Conservation (phyloP, 1,284 basidiomycete genomes). For the Boletellus sp. region DNA sequence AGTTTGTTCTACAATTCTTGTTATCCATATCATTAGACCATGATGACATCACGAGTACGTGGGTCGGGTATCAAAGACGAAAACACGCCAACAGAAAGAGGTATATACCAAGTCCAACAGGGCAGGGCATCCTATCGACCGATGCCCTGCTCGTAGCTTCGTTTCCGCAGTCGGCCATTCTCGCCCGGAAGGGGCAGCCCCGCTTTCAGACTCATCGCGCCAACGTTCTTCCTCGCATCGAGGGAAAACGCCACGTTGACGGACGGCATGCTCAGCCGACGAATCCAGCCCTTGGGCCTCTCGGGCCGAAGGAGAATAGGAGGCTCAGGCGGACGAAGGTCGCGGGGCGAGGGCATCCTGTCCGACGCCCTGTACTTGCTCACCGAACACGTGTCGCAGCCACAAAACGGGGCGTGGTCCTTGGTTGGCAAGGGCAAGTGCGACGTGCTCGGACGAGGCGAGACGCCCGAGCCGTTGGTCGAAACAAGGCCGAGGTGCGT, state of each 20-base stretch:
- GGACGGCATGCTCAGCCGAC: slow-evolving; percentile 71
- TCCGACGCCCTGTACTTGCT: slow-evolving; percentile 42
- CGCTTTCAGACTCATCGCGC: slow-evolving; percentile 35
- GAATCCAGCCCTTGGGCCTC: slow-evolving; percentile 70
- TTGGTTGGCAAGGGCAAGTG: slow-evolving; percentile 28
- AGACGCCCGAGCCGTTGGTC: slow-evolving; percentile 16
- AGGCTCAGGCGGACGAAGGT: slow-evolving; percentile 41
- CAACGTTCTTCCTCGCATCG: slow-evolving; percentile 45
- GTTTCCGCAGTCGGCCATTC: slow-evolving; percentile 40
- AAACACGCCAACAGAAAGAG: background rate
- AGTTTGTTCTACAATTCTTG: no score
- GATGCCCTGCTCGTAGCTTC: slow-evolving; percentile 44
- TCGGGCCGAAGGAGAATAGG: slow-evolving; percentile 45
- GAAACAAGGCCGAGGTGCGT: slow-evolving; percentile 43
- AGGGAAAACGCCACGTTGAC: slow-evolving; percentile 52
- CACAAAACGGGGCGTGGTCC: slow-evolving; percentile 56
- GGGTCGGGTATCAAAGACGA: background rate
- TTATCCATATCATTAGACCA: background rate
- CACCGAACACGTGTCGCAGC: slow-evolving; percentile 57
- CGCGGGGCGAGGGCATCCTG: slow-evolving; percentile 33
- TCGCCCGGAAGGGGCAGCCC: slow-evolving; percentile 33
- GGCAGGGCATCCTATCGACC: slow-evolving; percentile 35
- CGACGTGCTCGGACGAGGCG: slow-evolving; percentile 19
- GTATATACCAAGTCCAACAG: slow-evolving; percentile 8
- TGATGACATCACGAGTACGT: no score